A percentile compares a stretch with the other conserved stretches of the same genome.
Conservation (phyloP, 371 early-diverging fungal genomes). For the Batrachochytrium dendrobatidis region DNA sequence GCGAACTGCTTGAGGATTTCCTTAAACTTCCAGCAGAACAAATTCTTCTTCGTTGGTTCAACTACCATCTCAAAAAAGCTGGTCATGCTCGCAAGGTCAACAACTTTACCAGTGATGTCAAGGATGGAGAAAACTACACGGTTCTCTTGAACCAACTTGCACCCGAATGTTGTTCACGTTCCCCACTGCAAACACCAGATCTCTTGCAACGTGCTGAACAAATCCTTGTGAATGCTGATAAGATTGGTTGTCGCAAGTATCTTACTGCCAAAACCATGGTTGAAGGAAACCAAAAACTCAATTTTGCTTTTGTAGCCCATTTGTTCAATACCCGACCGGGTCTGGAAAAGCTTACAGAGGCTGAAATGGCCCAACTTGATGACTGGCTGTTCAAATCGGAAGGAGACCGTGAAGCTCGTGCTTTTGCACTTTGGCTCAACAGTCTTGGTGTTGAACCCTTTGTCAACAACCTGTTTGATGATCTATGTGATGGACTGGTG, state of each 20-base stretch:
- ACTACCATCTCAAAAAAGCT: constrained; percentile 92
- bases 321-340: constrained; percentile 92
- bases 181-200: constrained; percentile 71
- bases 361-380: constrained; percentile 82
- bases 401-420: constrained; percentile 94
- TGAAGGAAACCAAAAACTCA: constrained; percentile 90
- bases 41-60: constrained; percentile 94
- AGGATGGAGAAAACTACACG: constrained; percentile 92
- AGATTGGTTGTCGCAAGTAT: constrained; percentile 86
- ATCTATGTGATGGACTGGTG: constrained; percentile 73
- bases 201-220: constrained; percentile 73
- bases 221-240: constrained; percentile 84
- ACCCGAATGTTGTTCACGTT: constrained; percentile 70
- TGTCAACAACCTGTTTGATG: constrained; percentile 84
- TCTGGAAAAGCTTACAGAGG: constrained; percentile 78
- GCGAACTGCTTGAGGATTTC: constrained; percentile 87
- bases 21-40: constrained; percentile 85
- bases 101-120: constrained; percentile 88
- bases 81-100: constrained; percentile 75
- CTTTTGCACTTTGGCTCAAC: constrained; percentile 93
- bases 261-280: constrained; percentile 87
- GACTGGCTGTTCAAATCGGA: constrained; percentile 70
- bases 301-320: constrained; percentile 91
- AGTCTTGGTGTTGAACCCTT: constrained; percentile 90
- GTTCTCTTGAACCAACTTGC: constrained; percentile 86